Base-by-base conservation (phyloP, 2,329 filamentous ascomycete species). In the Saccharata proteae region DNA sequence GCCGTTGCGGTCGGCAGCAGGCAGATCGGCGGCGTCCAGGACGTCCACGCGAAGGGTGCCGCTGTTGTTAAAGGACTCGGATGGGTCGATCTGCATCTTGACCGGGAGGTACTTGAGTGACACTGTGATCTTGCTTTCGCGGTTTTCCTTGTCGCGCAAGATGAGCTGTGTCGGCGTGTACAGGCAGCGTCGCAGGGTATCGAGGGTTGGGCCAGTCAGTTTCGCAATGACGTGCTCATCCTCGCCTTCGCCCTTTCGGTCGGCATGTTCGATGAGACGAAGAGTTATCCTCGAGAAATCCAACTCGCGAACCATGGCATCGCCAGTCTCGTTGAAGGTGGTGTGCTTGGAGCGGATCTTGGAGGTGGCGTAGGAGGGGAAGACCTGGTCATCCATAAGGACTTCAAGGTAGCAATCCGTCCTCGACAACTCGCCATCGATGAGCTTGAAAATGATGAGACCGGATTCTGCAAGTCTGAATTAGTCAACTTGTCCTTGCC, bases 1-100 rank as follows among this genome's bases (percentile, higher is more conserved):
- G 44, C 90, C 90, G 51, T 98, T 98, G 19, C 85, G 77, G 49
- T 98, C 90, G 16, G 88, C 88, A 2, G 90, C 77, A 6, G 90
- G 90, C n/a, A 98, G 71, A 37, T 93, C 78, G 6, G 72, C 63
- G 12, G 78, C 90, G 54, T 93, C 85, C 21, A 96, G 63, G 12
- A 98, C 71, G 47, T 96, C 85, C n/a, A 98, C 83, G 13, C 86
- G 81, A 14, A 98, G 75, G 36, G 77, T 86, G 37, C 90, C 90
- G 74, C 93, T 93, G 59, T 98, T 98, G 71, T 94, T 96, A 67
- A 98, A 93, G 49, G 85, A 94, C 59, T 98, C 90, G 46, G 77
- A 84, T 0, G 90, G 81, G 48, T 98, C 85, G 29, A 98, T 78
- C 35, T 76, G 66, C 90, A 98, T 98, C 61, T 82, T 76, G 38